Conservation (phyloP, 768 basidiomycete species). For the Lanmaoa pseudosensibilis region DNA sequence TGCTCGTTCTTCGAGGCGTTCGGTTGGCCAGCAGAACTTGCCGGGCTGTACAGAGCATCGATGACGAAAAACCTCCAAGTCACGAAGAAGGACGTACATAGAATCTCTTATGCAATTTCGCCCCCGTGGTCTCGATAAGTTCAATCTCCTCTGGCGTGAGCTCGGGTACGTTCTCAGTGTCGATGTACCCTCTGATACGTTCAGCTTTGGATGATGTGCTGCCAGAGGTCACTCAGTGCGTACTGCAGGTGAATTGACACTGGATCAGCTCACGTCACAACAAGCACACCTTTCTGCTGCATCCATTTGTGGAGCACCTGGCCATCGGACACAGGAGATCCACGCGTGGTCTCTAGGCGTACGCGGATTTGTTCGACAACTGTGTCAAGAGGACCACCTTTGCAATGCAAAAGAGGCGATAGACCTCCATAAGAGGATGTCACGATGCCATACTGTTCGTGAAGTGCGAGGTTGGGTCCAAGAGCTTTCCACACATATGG, state of each 20-base stretch:
- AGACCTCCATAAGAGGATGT: conserved; percentile 43
- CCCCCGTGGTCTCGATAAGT: conserved; percentile 28
- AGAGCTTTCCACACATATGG: conserved; percentile 50
- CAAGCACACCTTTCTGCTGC: conserved; percentile 30
- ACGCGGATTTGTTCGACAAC: conserved; percentile 36
- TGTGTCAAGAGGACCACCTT: conserved; percentile 41
- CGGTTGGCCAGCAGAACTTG: conserved; percentile 18
- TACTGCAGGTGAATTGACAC: not conserved
- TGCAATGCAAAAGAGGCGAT: conserved; percentile 36
- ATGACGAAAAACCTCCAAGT: not conserved
- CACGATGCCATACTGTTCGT: conserved; percentile 39
- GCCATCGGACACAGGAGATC: conserved; percentile 27
- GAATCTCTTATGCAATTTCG: conserved; percentile 22
- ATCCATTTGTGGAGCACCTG: conserved; percentile 34
- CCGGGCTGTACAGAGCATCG: conserved; percentile 11
- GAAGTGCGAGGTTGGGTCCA: conserved; percentile 35
- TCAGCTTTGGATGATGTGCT: conserved; percentile 37
- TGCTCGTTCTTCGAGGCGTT: conserved; percentile 1
- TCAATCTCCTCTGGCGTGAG: conserved; percentile 27
- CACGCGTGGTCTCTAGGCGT: conserved; percentile 27
- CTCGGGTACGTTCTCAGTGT: conserved; percentile 28
- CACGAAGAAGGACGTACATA: conserved; percentile 22
- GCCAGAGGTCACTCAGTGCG: not conserved
- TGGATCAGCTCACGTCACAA: conserved; percentile 30
- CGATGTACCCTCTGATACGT: conserved; percentile 36